Conservation (phyloP, 192 early-diverging fungal species). For the Coemansia sp. region DNA sequence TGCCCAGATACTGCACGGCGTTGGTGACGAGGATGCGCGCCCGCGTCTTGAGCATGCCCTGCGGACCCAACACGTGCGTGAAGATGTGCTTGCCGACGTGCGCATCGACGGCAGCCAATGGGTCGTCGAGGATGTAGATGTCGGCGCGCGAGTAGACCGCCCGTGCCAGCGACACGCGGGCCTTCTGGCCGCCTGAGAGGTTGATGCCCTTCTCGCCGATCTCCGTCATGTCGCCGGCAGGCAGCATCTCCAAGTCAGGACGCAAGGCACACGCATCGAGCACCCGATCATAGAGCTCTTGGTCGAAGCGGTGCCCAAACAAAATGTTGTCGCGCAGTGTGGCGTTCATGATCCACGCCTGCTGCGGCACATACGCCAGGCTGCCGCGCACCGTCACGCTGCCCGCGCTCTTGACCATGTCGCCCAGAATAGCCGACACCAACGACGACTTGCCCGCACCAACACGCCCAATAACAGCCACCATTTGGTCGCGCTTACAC, state of each 20-base stretch:
- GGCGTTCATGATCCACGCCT: slow-evolving; percentile 69
- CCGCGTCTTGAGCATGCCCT: slow-evolving; percentile 51
- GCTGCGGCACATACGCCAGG: slow-evolving; percentile 63
- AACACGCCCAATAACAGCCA: slow-evolving; percentile 63
- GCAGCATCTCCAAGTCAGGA: slow-evolving; percentile 59
- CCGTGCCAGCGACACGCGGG: slow-evolving; percentile 66
- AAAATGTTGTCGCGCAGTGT: slow-evolving; percentile 68
- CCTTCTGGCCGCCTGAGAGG: slow-evolving; percentile 64
- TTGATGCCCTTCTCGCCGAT: slow-evolving; percentile 70
- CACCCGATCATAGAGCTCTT: slow-evolving; percentile 56
- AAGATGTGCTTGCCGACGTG: slow-evolving; percentile 57
- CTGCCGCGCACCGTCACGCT: slow-evolving; percentile 24
- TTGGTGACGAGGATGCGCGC: slow-evolving; percentile 65
- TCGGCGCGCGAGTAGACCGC: slow-evolving; percentile 68
- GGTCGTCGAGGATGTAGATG: slow-evolving; percentile 69
- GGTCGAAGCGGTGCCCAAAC: slow-evolving; percentile 61
- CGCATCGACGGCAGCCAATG: slow-evolving; percentile 67
- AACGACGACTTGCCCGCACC: slow-evolving; percentile 69
- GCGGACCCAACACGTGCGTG: slow-evolving; percentile 53
- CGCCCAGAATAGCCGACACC: slow-evolving; percentile 61
- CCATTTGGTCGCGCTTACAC: slow-evolving; percentile 53
- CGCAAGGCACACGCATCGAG: slow-evolving; percentile 59
- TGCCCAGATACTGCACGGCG: slow-evolving; percentile 57
- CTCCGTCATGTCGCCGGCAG: slow-evolving; percentile 57
- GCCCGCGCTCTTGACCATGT: slow-evolving; percentile 48